Base-by-base conservation (phyloP, 768 basidiomycete species). In the Piloderma croceum region DNA sequence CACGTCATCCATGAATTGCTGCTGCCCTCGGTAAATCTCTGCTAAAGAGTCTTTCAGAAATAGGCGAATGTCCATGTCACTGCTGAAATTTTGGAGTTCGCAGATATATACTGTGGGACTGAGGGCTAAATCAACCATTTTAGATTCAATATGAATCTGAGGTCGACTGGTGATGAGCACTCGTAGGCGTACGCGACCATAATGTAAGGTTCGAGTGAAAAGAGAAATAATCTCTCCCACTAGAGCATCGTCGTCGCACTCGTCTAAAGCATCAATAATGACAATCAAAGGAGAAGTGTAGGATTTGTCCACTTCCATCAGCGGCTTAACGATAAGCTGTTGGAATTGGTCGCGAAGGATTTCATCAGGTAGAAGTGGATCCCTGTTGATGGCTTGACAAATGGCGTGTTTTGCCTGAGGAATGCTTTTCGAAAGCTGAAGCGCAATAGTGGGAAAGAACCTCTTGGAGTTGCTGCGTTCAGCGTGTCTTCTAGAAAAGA, bases 271-370 rank as follows among this genome's bases (percentile, higher is more conserved):
- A 34, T 55, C 54, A 5, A 56, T 19, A 7, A 55, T 7, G 6
- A 61, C 47, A 4, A 61, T 34, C 7, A 56, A 29, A 0, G 51
- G 52, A 15, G 47, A 40, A 3, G 34, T 29, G 0, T 41, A 44
- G 1, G 39, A 34, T 27, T 48, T 52, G 2, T n/a, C 42, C 10
- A 42, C 43, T 4, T 37, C 42, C 4, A 38, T 43, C 17, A 54
- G 40, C 11, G 59, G 56, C 7, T 46, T 49, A 10, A 50, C 18
- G 7, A 61, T 34, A 4, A 61, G 45, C 35, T 54, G 54, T 35
- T 54, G 49, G 41, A 58, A 48, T 18, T 61, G 60, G 27, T 56
- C 54, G 24, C 54, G 57, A 13, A 59, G 52, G 5, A 57, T 54
- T 24, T 59, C 54, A 31, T 45, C 36, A 2, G 60, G 51, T 5